phyloP scores from a whole-genome alignment of 1,139 yeast genomes.

The Maudiozyma humilis region DNA sequence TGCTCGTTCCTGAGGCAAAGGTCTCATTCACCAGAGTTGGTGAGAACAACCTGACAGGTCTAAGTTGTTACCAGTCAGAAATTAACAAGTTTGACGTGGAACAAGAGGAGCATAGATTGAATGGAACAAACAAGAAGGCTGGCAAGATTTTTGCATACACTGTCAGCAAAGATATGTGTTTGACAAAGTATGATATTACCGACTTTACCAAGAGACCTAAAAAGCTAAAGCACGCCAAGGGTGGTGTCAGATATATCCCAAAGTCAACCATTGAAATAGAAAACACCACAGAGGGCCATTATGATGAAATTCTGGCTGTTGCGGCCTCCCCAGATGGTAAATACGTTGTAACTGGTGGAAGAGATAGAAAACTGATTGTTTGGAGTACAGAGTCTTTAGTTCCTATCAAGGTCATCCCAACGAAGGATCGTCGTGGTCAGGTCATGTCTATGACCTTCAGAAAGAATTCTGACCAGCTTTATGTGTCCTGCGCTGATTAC shows the following conservation, averaged over 20 bases:
- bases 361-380: conserved; percentile 67
- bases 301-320: conserved; percentile 64
- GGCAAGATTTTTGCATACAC: conserved; percentile 53
- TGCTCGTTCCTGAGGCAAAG: conserved; percentile 41
- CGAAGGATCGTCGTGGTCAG: conserved; percentile 59
- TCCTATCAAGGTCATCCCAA: conserved; percentile 67
- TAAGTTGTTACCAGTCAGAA: conserved; percentile 32
- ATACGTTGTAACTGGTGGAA: conserved; percentile 84
- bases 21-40: conserved; percentile 48
- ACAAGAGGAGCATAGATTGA: conserved; percentile 13
- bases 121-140: conserved; percentile 18
- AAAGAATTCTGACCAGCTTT: conserved; percentile 72
- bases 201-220: conserved; percentile 45
- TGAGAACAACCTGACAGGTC: conserved; percentile 45
- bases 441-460: conserved; percentile 72
- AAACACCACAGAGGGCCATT: conserved; percentile 50
- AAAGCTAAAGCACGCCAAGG: conserved; percentile 55
- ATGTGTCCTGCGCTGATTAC: conserved; percentile 88
- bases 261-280: conserved; percentile 37
- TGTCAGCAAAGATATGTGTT: conserved; percentile 71
- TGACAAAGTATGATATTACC: conserved; percentile 70
- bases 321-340: conserved; percentile 86
- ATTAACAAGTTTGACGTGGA: conserved; percentile 27
- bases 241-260: conserved; percentile 47
- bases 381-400: conserved; percentile 79